Percentiles rank a stretch among this genome's conserved stretches.
These are phyloP conservation scores for Suhomyces chickasaworum DNA, from an alignment of 1,139 yeast genomes.

Conservation along the genomic window DNA sequence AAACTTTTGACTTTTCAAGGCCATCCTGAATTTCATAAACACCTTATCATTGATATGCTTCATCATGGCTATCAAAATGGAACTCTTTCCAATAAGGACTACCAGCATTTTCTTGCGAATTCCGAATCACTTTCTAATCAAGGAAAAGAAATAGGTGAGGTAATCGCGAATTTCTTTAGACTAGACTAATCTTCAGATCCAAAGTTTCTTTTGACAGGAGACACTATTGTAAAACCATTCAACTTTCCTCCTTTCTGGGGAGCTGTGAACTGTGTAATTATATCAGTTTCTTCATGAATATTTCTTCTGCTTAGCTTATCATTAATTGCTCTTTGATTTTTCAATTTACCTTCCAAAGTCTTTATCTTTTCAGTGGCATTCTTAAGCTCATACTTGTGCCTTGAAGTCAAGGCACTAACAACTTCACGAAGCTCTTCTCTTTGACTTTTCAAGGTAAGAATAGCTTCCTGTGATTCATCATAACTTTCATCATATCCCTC, in stretches of 20 bases:
- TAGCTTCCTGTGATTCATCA: conserved; percentile 32
- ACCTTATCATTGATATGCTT: conserved; percentile 32
- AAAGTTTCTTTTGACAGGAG: conserved; percentile 38
- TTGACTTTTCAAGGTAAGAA: conserved; percentile 48
- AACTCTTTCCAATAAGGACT: conserved; percentile 18
- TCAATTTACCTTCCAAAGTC: conserved; percentile 41
- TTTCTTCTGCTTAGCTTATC: conserved; percentile 35
- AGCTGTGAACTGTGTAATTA: background rate
- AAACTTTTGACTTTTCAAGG: conserved; percentile 76
- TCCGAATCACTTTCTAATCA: conserved; percentile 38
- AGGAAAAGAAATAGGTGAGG: conserved; percentile 36
- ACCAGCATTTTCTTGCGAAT: conserved; percentile 30
- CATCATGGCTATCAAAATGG: conserved; percentile 10
- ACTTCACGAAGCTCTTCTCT: conserved; percentile 63
- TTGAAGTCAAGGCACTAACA: conserved; percentile 38
- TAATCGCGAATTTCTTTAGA: conserved; percentile 30
- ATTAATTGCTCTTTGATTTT: conserved; percentile 37
- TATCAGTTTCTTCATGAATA: conserved; percentile 7
- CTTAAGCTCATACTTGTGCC: conserved; percentile 40
- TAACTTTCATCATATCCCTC: conserved; percentile 17
- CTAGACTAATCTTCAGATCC: conserved; percentile 15
- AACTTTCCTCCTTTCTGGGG: conserved; percentile 39
- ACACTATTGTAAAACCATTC: conserved; percentile 46
- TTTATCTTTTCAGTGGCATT: conserved; percentile 47
- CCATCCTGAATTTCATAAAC: conserved; percentile 76